Evolutionary conservation across 2,329 filamentous ascomycete genomes (phyloP), one percentile per base, ranked within the genome.

Genomic region (Herpotrichia juniperi): DNA sequence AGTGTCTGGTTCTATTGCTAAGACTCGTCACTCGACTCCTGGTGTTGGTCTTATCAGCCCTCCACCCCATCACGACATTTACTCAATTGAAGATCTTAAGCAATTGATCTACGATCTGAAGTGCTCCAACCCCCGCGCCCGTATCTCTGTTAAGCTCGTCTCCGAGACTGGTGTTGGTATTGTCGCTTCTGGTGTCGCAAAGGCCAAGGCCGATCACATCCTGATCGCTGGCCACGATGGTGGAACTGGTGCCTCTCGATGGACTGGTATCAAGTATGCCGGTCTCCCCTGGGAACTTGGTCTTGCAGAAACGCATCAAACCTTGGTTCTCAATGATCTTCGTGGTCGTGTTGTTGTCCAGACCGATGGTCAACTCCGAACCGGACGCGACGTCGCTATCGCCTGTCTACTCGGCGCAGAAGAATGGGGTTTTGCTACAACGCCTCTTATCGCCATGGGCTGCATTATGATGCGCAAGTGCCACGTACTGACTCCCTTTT

Each of bases 251-350:
- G 93, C 93, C 54, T 97, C 93, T 46, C 83, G 93, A 75, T 97
- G 93, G 93, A 97, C 93, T 68, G 93, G 93, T 81, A 97, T 96
- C 86, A 97, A 97, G 77, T 96, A 97, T 74, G 93, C 93, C 45
- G 93, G 93, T 83, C 86, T 97, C 30, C 93, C 93, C 22, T 97
- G 93, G 93, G 93, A 97, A 76, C 74, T 97, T 63, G 93, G 93
- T 84, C 88, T 97, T 65, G 93, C 93, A 5, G 93, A 97, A 80
- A 97, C 93, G 40, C 93, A 97, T 73, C 93, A 97, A 78, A 97
- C 93, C 12, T 81, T 97, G 59, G 93, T 97, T 11, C 82, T 97
- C 34, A 97, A 97, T 76, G 93, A 97, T 71, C 86, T 97, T 16
- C 90, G 93, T 82, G 93, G 93, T 47, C 91, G 93, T 83, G 91